Evolutionary conservation across 2,329 filamentous ascomycete genomes (phyloP), one percentile per base, ranked within the genome.

Genomic region (Alternaria dauci): DNA sequence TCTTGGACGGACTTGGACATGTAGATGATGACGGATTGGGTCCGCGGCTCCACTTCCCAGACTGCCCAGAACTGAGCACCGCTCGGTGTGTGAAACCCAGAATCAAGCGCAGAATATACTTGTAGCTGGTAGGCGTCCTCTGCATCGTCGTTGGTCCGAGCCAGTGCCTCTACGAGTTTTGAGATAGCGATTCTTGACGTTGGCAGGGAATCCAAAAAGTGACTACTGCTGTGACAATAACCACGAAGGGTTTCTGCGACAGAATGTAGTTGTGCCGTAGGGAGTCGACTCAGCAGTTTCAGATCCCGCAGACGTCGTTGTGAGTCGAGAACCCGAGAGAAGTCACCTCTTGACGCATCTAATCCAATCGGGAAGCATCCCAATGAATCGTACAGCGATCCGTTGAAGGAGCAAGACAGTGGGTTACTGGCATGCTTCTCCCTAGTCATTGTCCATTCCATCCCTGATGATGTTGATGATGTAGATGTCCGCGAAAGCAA

Each of bases 311-410:
- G 52, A 38, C 71, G 65, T 51, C 69, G 63, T 56, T 77, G 76
- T 46, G 76, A 77, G 41, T 62, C 68, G 14, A 78, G 54, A 16
- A 78, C 69, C 43, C 74, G 69, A 25, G 73, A 61, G 52, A 76
- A 78, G 50, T 77, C 76, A 25, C 64, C 55, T 46, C 68, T 69
- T 23, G 74, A 72, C 8, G 70, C 71, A 48, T 75, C 65, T 5
- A 78, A 53, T 14, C 76, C 76, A 46, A 78, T 71, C 4, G 76
- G 76, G 58, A 78, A 78, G 59, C 76, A 78, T 2, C 76, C 76
- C 8, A 78, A 48, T 8, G 69, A 56, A 5, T 62, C 68, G 52
- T 76, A 76, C 32, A 61, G 52, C 2, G 59, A 61, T n/a, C 76
- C 76, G 18, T 67, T 61, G 42, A 63, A 71, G 2, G 75, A 77